A percentile compares a stretch with the other conserved stretches of the same genome.
Conservation (phyloP, 345 rosid genomes). For the Rhizophora mangle region DNA sequence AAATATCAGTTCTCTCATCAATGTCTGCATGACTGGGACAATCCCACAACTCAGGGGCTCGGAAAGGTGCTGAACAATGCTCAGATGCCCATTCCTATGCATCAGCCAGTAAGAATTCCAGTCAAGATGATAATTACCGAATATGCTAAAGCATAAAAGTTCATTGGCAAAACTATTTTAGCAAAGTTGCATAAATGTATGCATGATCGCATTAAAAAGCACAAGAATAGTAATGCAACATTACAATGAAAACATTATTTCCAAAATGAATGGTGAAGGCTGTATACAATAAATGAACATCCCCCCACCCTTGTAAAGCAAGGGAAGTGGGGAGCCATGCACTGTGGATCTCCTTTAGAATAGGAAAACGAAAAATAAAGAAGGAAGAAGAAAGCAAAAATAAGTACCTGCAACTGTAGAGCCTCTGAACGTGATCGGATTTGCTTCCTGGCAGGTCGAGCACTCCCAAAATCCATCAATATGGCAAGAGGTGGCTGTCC, state of each 20-base stretch:
- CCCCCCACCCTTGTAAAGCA: too few species aligned
- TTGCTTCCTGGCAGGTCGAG: constrained; percentile 82
- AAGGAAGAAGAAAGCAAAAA: constrained; percentile 1
- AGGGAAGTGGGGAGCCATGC: too few species aligned
- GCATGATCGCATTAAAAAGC: neutral
- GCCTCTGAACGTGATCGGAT: constrained; percentile 92
- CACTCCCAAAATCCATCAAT: constrained; percentile 98
- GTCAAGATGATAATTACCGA: neutral
- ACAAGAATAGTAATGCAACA: neutral
- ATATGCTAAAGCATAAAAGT: neutral
- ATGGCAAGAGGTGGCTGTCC: constrained; percentile 82
- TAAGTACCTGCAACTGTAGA: constrained; percentile 76
- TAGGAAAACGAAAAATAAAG: neutral
- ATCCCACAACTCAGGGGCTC: constrained; percentile 99
- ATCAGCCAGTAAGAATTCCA: constrained; percentile 5
- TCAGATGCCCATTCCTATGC: constrained; percentile 93
- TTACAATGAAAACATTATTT: too few species aligned
- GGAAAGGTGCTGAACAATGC: constrained; percentile 93
- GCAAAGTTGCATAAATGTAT: neutral
- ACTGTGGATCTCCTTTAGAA: too few species aligned
- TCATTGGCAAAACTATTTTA: too few species aligned
- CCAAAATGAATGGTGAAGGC: too few species aligned
- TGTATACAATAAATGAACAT: too few species aligned
- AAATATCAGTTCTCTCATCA: constrained; percentile 96
- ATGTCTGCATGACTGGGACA: constrained; percentile 93